A percentile compares a stretch with the other conserved stretches of the same genome.
Conservation (phyloP, 108 stramenopile species). For the Poteriospumella lacustris region DNA sequence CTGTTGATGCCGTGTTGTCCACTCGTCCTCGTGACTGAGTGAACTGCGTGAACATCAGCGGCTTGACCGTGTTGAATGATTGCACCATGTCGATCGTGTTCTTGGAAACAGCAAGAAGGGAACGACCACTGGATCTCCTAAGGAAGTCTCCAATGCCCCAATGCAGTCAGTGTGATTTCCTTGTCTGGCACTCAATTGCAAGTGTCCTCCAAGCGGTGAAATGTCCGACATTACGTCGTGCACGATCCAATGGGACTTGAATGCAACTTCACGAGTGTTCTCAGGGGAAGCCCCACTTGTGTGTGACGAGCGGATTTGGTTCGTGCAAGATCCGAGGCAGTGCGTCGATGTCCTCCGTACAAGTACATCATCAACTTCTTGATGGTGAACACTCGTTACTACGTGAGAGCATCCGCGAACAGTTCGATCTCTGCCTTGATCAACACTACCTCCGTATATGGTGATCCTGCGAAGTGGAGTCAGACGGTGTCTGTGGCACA, state of each 20-base stretch:
- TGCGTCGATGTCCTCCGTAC: slow-evolving; percentile 45
- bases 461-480: slow-evolving; percentile 59
- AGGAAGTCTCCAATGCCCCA: slow-evolving; percentile 50
- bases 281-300: slow-evolving; percentile 45
- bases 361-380: slow-evolving; percentile 54
- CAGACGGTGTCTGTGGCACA: slow-evolving; percentile 35
- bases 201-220: slow-evolving; percentile 54
- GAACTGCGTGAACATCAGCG: slow-evolving; percentile 52
- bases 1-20: slow-evolving; percentile 36
- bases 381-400: slow-evolving; percentile 48
- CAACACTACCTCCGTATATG: slow-evolving; percentile 46
- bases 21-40: slow-evolving; percentile 55
- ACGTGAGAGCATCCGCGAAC: slow-evolving; percentile 58
- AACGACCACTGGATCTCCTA: slow-evolving; percentile 41
- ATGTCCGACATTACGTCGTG: slow-evolving; percentile 55
- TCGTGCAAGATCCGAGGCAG: slow-evolving; percentile 46
- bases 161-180: slow-evolving; percentile 36
- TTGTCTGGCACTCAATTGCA: slow-evolving; percentile 48
- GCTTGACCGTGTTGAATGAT: slow-evolving; percentile 55
- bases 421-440: slow-evolving; percentile 58
- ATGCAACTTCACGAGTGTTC: slow-evolving; percentile 43
- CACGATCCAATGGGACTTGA: slow-evolving; percentile 64
- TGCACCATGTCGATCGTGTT: slow-evolving; percentile 60
- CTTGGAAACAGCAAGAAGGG: slow-evolving; percentile 41
- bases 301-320: slow-evolving; percentile 50